Percentiles rank a stretch among this genome's conserved stretches.
Evolutionary conservation across 2,329 filamentous ascomycete genomes (phyloP).

Genomic region (Salinomyces thailandicus): DNA sequence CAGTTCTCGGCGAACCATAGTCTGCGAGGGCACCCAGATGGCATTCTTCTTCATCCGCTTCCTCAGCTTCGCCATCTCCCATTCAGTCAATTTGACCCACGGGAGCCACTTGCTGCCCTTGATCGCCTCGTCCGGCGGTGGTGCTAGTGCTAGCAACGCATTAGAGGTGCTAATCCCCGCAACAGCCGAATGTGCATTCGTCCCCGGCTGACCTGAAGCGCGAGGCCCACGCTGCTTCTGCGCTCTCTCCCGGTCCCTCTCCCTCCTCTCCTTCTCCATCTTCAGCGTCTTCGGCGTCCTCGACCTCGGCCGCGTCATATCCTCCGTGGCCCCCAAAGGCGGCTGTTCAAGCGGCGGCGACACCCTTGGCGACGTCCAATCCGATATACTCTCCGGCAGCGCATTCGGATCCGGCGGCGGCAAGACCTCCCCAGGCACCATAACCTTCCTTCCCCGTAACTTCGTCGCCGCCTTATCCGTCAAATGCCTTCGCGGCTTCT

Average conservation of each 20-base stretch:
- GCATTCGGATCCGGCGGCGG: slow-evolving; percentile 36
- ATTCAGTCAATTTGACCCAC: slow-evolving; percentile 56
- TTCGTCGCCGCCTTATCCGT: slow-evolving; percentile 26
- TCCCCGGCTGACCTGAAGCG: slow-evolving; percentile 37
- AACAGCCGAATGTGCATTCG: slow-evolving; percentile 44
- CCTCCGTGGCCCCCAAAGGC: slow-evolving; percentile 10
- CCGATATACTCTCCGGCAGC: slow-evolving; percentile 26
- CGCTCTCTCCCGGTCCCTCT: slow-evolving; percentile 25
- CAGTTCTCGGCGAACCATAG: slow-evolving; percentile 73
- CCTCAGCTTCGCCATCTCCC: slow-evolving; percentile 59
- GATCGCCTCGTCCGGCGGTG: slow-evolving; percentile 49
- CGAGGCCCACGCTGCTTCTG: slow-evolving; percentile 34
- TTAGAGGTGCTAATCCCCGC: slow-evolving; percentile 52
- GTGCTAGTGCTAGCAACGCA: slow-evolving; percentile 47
- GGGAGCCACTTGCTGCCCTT: slow-evolving; percentile 51
- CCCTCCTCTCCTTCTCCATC: slow-evolving; percentile 17
- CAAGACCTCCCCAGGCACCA: slow-evolving; percentile 35
- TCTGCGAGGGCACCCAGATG: slow-evolving; percentile 72
- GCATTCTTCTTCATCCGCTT: slow-evolving; percentile 91
- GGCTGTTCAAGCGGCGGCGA: slow-evolving; percentile 25
- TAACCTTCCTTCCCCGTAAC: slow-evolving; percentile 27
- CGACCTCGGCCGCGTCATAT: slow-evolving; percentile 21
- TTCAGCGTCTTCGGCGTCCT: slow-evolving; percentile 30
- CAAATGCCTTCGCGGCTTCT: slow-evolving; percentile 16
- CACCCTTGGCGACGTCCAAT: slow-evolving; percentile 29